A percentile compares a stretch with the other conserved stretches of the same genome.
Conservation (phyloP, 768 basidiomycete species). For the Dioszegia hungarica region DNA sequence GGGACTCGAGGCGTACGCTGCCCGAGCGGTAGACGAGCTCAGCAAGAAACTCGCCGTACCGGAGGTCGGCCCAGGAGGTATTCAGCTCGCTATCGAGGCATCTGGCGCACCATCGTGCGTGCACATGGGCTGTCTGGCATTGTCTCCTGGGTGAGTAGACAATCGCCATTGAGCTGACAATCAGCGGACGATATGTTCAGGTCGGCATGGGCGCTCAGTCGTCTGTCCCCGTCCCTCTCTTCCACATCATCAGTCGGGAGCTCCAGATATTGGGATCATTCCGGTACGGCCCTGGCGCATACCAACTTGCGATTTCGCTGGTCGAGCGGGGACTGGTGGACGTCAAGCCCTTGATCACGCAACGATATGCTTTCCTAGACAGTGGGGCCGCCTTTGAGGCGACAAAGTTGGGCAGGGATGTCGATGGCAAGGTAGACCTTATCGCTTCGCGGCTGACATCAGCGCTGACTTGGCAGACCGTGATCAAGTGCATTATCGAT, state of each 20-base stretch:
- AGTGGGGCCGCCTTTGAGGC: constrained; percentile 74
- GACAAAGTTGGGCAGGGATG: constrained; percentile 71
- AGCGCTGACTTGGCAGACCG: constrained; percentile 3
- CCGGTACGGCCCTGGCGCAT: constrained; percentile 52
- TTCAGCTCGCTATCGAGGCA: constrained; percentile 69
- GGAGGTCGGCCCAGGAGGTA: constrained; percentile 21
- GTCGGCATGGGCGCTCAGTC: background rate
- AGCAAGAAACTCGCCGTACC: background rate
- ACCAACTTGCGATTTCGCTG: constrained; percentile 70
- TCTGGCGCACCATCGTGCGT: constrained; percentile 88
- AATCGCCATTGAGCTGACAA: background rate
- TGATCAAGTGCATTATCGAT: constrained; percentile 19
- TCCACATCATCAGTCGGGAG: constrained; percentile 67
- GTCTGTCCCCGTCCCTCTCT: constrained; percentile 58
- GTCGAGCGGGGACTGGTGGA: constrained; percentile 75
- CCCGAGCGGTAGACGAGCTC: background rate
- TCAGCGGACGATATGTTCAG: constrained; percentile 2
- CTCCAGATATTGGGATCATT: constrained; percentile 77
- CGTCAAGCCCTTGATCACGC: constrained; percentile 84
- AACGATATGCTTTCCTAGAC: constrained; percentile 71
- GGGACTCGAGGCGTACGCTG: background rate
- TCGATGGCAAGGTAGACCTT: constrained; percentile 62
- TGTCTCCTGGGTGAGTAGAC: background rate
- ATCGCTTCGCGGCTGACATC: constrained; percentile 53
- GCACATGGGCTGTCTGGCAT: constrained; percentile 58